Evolutionary conservation across 2,329 filamentous ascomycete genomes (phyloP).

Genomic region (Chaetomium strumarium): DNA sequence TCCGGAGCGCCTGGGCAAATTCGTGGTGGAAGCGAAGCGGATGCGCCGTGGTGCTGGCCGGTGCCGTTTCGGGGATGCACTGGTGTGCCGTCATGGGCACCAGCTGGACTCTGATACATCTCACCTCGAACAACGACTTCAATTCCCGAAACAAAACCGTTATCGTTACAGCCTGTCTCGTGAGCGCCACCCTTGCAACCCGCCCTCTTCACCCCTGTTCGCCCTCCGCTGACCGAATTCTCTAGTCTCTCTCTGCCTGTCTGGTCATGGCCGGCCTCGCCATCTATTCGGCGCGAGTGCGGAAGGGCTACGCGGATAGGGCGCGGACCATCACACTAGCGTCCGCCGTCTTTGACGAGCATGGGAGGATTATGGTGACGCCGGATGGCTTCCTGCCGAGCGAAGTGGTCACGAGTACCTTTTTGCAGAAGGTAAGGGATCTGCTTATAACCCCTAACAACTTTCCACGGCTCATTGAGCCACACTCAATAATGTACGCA

Average conservation of each 20-base stretch:
- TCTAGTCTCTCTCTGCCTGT: constrained; percentile 56
- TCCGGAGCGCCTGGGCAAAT: constrained; percentile 69
- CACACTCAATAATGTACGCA: not conserved
- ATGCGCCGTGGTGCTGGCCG: constrained; percentile 62
- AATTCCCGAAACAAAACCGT: constrained; percentile 60
- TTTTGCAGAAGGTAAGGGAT: constrained; percentile 54
- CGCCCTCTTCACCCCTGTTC: not conserved
- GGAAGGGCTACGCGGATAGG: constrained; percentile 48
- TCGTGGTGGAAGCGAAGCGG: constrained; percentile 68
- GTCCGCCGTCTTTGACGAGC: constrained; percentile 60
- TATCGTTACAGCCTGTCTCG: constrained; percentile 66
- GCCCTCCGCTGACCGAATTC: constrained; percentile 2
- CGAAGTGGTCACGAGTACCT: constrained; percentile 73
- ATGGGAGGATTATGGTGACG: constrained; percentile 62
- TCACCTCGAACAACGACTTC: constrained; percentile 36
- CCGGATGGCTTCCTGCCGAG: constrained; percentile 64
- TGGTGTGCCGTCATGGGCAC: constrained; percentile 74
- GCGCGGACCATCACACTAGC: constrained; percentile 56
- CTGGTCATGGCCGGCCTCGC: constrained; percentile 52
- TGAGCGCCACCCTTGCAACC: constrained; percentile 34
- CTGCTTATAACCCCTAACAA: not conserved
- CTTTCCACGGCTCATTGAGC: not conserved
- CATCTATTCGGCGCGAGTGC: constrained; percentile 47
- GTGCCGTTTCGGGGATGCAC: constrained; percentile 80
- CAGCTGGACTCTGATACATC: constrained; percentile 51